phyloP scores from a whole-genome alignment of 495 filamentous ascomycete species.

The Hypoxylon fuscum region DNA sequence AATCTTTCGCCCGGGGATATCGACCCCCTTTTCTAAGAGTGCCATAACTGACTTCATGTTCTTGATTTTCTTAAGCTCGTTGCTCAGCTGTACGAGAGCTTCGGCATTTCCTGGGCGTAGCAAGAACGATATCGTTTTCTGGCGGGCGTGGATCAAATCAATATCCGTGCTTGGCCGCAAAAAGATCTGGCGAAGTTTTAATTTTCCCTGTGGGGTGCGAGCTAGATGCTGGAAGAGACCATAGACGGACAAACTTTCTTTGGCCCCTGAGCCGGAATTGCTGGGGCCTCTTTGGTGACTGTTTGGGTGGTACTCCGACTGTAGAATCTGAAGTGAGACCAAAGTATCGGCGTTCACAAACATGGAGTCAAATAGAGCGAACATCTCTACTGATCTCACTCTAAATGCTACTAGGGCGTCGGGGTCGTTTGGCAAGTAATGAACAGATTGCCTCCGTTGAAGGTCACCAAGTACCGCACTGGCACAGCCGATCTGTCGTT shows the following conservation, averaged over 20 bases:
- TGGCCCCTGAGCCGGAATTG: constrained; percentile 72
- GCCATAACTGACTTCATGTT: constrained; percentile 77
- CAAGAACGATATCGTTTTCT: constrained; percentile 73
- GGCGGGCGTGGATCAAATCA: constrained; percentile 74
- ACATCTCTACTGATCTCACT: constrained; percentile 77
- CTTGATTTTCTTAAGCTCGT: constrained; percentile 75
- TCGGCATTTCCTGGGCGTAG: constrained; percentile 73
- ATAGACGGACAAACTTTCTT: constrained; percentile 90
- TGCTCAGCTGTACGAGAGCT: constrained; percentile 64
- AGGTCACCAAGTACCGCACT: constrained; percentile 85
- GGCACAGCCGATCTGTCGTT: constrained; percentile 70
- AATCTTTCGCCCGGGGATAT: constrained; percentile 65
- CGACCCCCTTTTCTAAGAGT: constrained; percentile 79
- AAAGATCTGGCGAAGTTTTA: constrained; percentile 81
- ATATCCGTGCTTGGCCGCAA: constrained; percentile 79
- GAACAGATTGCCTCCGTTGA: constrained; percentile 71
- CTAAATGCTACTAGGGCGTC: constrained; percentile 61
- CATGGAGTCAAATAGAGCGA: constrained; percentile 79
- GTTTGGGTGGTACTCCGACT: constrained; percentile 85
- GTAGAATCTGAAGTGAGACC: constrained; percentile 84
- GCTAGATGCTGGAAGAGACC: constrained; percentile 83
- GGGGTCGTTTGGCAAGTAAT: constrained; percentile 65
- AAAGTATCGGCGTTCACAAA: constrained; percentile 85
- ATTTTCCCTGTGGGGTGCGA: constrained; percentile 81
- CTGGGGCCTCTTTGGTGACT: constrained; percentile 81